phyloP scores from a whole-genome alignment of 1,139 yeast species.

The Debaryomycetaceae sp. region DNA sequence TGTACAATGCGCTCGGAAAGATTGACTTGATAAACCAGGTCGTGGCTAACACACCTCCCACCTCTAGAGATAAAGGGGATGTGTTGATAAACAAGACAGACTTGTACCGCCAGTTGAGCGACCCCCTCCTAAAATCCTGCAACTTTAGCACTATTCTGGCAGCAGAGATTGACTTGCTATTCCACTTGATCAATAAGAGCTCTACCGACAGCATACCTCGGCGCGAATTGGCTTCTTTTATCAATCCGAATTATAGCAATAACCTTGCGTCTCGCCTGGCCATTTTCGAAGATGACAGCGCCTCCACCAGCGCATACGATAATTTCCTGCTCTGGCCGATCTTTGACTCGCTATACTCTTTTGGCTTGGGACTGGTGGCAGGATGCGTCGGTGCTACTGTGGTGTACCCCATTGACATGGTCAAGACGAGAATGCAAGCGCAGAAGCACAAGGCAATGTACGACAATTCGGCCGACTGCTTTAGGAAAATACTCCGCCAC shows the following conservation, averaged over 20 bases:
- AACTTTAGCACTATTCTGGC: conserved; percentile 39
- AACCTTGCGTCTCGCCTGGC: conserved; percentile 24
- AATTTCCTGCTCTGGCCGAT: conserved; percentile 44
- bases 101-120: conserved; percentile 37
- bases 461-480: conserved; percentile 78
- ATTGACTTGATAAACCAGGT: conserved; percentile 47
- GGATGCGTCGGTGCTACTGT: conserved; percentile 98
- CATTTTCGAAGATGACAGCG: conserved; percentile 35
- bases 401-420: conserved; percentile 95
- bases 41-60: conserved; percentile 45
- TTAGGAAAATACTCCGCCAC: conserved; percentile 57
- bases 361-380: conserved; percentile 84
- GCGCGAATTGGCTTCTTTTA: conserved; percentile 38
- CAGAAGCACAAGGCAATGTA: conserved; percentile 69
- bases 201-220: conserved; percentile 37
- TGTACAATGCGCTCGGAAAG: conserved; percentile 33
- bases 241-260: conserved; percentile 36
- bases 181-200: conserved; percentile 35
- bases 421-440: conserved; percentile 96
- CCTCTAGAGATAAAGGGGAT: conserved; percentile 32
- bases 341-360: conserved; percentile 80
- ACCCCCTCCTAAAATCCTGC: conserved; percentile 41
- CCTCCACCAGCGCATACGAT: conserved; percentile 17
- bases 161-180: conserved; percentile 34
- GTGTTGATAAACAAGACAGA: conserved; percentile 33